Evolutionary conservation across 306 rosid genomes (phyloP), one percentile per base, ranked within the genome.

Genomic region (Dalbergia cochinchinensis): DNA sequence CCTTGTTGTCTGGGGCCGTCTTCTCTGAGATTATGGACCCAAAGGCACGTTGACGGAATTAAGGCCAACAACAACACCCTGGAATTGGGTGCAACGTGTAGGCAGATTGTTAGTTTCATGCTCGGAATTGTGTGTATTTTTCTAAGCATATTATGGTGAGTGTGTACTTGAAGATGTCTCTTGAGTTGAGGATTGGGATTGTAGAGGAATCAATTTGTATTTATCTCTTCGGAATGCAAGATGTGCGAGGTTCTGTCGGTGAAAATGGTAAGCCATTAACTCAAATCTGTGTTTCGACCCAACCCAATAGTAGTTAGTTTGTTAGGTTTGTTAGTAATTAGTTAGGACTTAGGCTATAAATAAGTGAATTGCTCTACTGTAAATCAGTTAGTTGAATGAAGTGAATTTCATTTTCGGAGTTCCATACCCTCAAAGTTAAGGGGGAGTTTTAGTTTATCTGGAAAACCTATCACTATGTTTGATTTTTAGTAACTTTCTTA

Each of bases 21-120:
- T 84, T 84, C 54, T 79, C 87, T 8, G 84, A 79, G 51, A 79
- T 84, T 33, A 26, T 74, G 11, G 81, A 79, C 7, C 85, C 83
- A 60, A 80, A 72, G 41, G 77, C 87, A 11, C 87, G 85, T 45
- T 81, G 48, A 75, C 19, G 47, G 8, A 20, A 57, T 53, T 26
- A 51, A 50, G 12, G 22, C 5, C 37, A 42, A 8, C 7, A 6
- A 5, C 37, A 3, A 59, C 14, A 0, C 64, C 10, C 1, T 5
- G 18, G 42, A 53, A 33, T 15, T 19, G 11, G 7, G 10, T 5
- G 37, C 26, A 42, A 6, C 11, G 47, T 42, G 47, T 42, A 70
- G 9, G 75, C 8, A n/a, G 8, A 11, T 35, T 13, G 48, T 2
- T 41, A 37, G 72, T 20, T 48, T 22, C 5, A 13, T 69, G 18